Percentiles rank a stretch among this genome's conserved stretches.
These are phyloP conservation scores for Taiozyma sp. DNA, from an alignment of 1,139 yeast genomes.

Conservation along the genomic window DNA sequence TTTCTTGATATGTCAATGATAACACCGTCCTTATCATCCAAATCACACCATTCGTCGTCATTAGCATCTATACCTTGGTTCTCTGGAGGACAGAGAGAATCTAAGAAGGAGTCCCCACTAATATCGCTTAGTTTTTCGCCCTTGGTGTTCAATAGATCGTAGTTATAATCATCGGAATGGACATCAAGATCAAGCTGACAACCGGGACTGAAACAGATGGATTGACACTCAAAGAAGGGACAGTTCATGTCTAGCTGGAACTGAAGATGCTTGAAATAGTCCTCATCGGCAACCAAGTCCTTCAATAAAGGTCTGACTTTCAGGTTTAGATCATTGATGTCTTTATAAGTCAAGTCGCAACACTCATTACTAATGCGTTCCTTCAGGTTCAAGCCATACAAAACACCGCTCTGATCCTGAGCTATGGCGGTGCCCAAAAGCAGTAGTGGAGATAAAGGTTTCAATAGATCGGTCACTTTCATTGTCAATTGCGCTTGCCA, in stretches of 20 bases:
- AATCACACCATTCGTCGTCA: slow-evolving; percentile 42
- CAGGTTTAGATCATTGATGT: slow-evolving; percentile 45
- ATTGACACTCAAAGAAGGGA: slow-evolving; percentile 78
- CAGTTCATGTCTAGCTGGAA: slow-evolving; percentile 83
- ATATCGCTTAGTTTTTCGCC: slow-evolving; percentile 69
- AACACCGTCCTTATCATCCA: slow-evolving; percentile 49
- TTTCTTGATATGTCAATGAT: slow-evolving; percentile 82
- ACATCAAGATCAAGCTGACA: slow-evolving; percentile 83
- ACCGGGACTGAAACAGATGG: slow-evolving; percentile 83
- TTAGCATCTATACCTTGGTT: slow-evolving; percentile 18
- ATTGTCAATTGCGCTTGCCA: not conserved
- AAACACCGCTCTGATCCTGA: slow-evolving; percentile 3
- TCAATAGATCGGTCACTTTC: not conserved
- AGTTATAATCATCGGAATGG: slow-evolving; percentile 51
- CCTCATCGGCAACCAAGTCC: slow-evolving; percentile 48
- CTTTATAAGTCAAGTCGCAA: slow-evolving; percentile 47
- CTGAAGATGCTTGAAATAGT: slow-evolving; percentile 82
- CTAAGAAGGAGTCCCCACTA: slow-evolving; percentile 38
- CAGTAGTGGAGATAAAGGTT: not conserved
- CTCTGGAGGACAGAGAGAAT: slow-evolving; percentile 26
- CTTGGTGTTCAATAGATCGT: slow-evolving; percentile 61
- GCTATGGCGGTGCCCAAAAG: not conserved
- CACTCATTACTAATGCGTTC: slow-evolving; percentile 29
- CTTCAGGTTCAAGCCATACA: slow-evolving; percentile 30
- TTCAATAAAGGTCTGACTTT: slow-evolving; percentile 49